phyloP scores from a whole-genome alignment of 1,284 basidiomycete genomes.

The Cystobasidiaceae sp. region DNA sequence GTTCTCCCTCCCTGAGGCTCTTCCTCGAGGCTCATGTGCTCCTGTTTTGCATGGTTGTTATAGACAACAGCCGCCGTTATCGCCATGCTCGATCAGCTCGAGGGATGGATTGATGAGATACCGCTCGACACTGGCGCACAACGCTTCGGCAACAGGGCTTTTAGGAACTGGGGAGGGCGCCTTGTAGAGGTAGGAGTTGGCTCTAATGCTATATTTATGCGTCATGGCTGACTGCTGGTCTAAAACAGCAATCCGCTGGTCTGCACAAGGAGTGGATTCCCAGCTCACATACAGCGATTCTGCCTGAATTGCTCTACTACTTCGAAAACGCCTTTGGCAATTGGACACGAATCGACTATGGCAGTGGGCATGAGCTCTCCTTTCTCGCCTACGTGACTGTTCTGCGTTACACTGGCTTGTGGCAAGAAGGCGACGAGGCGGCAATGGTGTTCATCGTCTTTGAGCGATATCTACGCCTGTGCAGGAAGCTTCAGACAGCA shows the following conservation, averaged over 20 bases:
- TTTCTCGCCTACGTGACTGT: slow-evolving; percentile 74
- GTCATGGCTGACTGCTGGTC: slow-evolving; percentile 86
- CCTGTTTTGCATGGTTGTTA: slow-evolving; percentile 53
- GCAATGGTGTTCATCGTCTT: slow-evolving; percentile 55
- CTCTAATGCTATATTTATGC: slow-evolving; percentile 89
- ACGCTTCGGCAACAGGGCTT: slow-evolving; percentile 90
- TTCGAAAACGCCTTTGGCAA: slow-evolving; percentile 83
- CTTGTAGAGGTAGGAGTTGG: slow-evolving; percentile 77
- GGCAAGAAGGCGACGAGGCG: slow-evolving; percentile 43
- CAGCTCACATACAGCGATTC: slow-evolving; percentile 26
- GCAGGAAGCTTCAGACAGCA: slow-evolving; percentile 78
- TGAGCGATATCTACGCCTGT: slow-evolving; percentile 70
- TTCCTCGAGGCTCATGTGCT: neutral
- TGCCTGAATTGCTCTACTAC: slow-evolving; percentile 66
- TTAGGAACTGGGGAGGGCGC: slow-evolving; percentile 76
- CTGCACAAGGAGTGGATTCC: slow-evolving; percentile 4
- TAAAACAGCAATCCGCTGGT: slow-evolving; percentile 50
- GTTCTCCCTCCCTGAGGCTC: neutral
- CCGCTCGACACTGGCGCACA: slow-evolving; percentile 75
- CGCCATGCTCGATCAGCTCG: slow-evolving; percentile 62
- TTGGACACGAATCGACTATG: slow-evolving; percentile 88
- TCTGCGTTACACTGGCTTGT: slow-evolving; percentile 48
- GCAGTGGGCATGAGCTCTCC: slow-evolving; percentile 88
- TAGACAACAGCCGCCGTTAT: slow-evolving; percentile 56
- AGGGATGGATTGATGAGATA: slow-evolving; percentile 73